phyloP scores from a whole-genome alignment of 2,329 filamentous ascomycete genomes.

The Ilyonectria robusta region DNA sequence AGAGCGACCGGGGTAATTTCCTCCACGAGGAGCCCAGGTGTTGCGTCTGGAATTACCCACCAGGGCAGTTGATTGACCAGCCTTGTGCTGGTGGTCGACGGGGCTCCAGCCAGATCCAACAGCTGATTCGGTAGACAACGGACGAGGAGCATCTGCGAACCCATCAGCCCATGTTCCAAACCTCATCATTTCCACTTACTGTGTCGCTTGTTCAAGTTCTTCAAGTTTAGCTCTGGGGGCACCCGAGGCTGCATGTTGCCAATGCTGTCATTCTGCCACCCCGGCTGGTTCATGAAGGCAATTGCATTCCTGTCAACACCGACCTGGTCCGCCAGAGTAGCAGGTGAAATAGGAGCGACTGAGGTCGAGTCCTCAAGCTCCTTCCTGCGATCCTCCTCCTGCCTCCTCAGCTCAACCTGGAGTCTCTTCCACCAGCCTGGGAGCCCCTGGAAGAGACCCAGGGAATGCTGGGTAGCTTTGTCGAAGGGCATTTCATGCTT shows the following conservation, averaged over 20 bases:
- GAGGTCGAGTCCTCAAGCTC: conserved; percentile 6
- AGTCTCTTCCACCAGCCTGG: conserved; percentile 73
- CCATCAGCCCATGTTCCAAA: not conserved
- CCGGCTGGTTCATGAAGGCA: not conserved
- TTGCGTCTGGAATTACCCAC: not conserved
- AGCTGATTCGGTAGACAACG: conserved; percentile 5
- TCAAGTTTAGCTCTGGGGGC: not conserved
- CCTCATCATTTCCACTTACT: not conserved
- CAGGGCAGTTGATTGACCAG: conserved; percentile 34
- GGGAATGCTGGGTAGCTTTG: conserved; percentile 72
- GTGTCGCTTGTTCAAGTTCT: not conserved
- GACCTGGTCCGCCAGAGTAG: not conserved
- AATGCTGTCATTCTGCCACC: conserved; percentile 18
- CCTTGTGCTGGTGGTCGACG: conserved; percentile 51
- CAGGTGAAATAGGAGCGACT: not conserved
- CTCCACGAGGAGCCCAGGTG: conserved; percentile 6
- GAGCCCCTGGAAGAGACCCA: conserved; percentile 80
- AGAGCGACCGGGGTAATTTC: not conserved
- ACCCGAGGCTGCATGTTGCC: not conserved
- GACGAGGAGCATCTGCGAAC: conserved; percentile 16
- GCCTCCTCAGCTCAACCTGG: conserved; percentile 58
- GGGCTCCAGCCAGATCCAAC: conserved; percentile 45
- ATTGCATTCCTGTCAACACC: not conserved
- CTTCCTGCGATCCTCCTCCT: conserved; percentile 36
- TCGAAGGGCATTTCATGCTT: conserved; percentile 92